These are phyloP conservation scores for Eudorina sp. DNA, from an alignment of 139 green algal genomes.

Conservation along the genomic window DNA sequence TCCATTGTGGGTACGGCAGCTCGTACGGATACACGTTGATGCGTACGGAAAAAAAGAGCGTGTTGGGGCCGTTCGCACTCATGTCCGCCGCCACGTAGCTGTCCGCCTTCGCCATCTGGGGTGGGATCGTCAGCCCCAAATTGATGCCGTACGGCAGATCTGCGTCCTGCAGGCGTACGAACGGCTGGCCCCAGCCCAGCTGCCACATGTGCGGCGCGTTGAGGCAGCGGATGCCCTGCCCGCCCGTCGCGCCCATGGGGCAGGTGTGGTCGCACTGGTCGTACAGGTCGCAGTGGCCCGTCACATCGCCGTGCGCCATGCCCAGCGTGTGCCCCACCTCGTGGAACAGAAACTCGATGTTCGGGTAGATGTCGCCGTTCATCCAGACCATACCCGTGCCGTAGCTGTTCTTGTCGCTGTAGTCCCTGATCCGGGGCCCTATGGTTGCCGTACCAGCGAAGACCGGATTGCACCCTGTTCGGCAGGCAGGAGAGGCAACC, in stretches of 20 bases:
- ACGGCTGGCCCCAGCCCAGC: conserved; percentile 8
- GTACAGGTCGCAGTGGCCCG: neutral
- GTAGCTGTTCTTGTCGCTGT: neutral
- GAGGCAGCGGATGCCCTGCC: conserved; percentile 33
- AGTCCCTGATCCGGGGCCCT: neutral
- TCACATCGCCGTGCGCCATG: neutral
- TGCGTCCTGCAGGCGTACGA: neutral
- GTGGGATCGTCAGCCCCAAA: neutral
- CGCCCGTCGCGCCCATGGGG: neutral
- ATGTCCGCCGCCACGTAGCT: neutral
- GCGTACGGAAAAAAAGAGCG: conserved; percentile 8
- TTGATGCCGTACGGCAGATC: neutral
- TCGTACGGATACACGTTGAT: conserved; percentile 14
- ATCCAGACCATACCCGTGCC: conserved; percentile 6
- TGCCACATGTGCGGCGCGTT: conserved; percentile 37
- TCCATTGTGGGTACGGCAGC: neutral
- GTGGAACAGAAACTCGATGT: conserved; percentile 26
- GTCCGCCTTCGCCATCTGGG: neutral
- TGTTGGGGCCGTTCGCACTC: neutral
- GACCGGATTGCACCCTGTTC: neutral
- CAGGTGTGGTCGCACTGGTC: conserved; percentile 44
- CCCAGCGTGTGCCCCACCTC: conserved; percentile 19
- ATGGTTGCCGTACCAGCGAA: neutral
- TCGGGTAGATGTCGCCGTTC: neutral
- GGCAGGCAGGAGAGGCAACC: too few species aligned